Evolutionary conservation across 495 filamentous ascomycete genomes (phyloP), one percentile per base, ranked within the genome.

Genomic region (Parmelia sp.): DNA sequence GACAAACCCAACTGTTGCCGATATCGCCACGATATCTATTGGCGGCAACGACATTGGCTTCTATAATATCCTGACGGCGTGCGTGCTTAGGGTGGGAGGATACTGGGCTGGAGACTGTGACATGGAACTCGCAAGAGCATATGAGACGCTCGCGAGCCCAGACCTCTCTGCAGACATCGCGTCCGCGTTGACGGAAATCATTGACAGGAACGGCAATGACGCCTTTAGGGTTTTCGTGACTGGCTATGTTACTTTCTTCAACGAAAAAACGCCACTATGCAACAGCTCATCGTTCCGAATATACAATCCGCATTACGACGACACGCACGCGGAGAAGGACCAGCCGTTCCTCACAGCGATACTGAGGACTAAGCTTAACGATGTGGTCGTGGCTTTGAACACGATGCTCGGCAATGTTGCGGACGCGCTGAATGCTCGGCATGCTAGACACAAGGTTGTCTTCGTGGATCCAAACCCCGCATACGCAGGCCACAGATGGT

Each of bases 21-120:
- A 53, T 7, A 58, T 66, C 15, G 78, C 76, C 1, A 75, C 78
- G 6, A 62, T 81, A 14, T 76, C 75, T 36, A 70, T 82, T 36
- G 78, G 78, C 29, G 79, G 79, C 19, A 80, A 82, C 66, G 79
- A 82, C 68, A 73, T 81, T 35, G 78, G 76, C 65, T 82, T 82
- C 69, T 78, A 77, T 66, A 71, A 73, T 57, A 73, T 80, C 36
- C 73, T 82, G 47, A 78, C 76, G 62, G 72, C 76, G 17, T 82
- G 79, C 64, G 71, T 82, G n/a, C 75, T 79, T 68, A n/a, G 35
- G 40, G 37, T 31, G 29, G 53, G 29, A 11, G 44, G 62, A 23
- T 17, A 27, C n/a, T 75, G 73, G 68, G 74, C 70, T 57, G 73
- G 74, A 23, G 74, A 76, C 6, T 79, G 77, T 66, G 75, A 76